phyloP scores from a whole-genome alignment of 495 filamentous ascomycete genomes.

The Halenospora varia region DNA sequence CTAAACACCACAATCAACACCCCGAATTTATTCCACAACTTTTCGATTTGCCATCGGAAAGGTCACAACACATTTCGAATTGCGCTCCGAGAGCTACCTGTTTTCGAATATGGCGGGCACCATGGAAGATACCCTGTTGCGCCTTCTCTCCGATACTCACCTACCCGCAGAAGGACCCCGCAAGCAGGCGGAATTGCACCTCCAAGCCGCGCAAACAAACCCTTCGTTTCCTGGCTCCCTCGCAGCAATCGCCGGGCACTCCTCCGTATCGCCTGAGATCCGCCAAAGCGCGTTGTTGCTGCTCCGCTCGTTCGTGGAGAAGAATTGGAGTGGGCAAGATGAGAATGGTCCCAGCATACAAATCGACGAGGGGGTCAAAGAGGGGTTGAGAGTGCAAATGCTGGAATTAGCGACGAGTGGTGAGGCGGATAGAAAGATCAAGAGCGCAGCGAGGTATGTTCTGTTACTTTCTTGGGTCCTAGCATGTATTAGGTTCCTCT shows the following conservation, averaged over 20 bases:
- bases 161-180: constrained; percentile 61
- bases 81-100: no score
- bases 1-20: constrained; percentile 8
- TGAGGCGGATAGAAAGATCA: constrained; percentile 78
- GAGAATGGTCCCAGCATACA: constrained; percentile 59
- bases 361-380: constrained; percentile 63
- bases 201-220: constrained; percentile 59
- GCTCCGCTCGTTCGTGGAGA: constrained; percentile 77
- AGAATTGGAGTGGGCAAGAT: constrained; percentile 61
- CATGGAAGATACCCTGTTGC: constrained; percentile 73
- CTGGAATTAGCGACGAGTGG: constrained; percentile 72
- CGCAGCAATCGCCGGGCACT: constrained; percentile 71
- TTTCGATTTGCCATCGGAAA: neutral
- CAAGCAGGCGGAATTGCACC: constrained; percentile 74
- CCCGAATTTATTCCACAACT: neutral
- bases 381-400: constrained; percentile 61
- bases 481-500: neutral
- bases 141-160: constrained; percentile 77
- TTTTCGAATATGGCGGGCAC: constrained; percentile 18
- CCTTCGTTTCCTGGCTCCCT: constrained; percentile 73
- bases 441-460: constrained; percentile 65
- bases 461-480: neutral
- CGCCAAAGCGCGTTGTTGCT: constrained; percentile 78
- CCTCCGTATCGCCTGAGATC: constrained; percentile 62
- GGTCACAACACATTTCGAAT: neutral